Percentiles rank a stretch among this genome's conserved stretches.
phyloP scores from a whole-genome alignment of 2,329 filamentous ascomycete genomes.

The Penicillium expansum region DNA sequence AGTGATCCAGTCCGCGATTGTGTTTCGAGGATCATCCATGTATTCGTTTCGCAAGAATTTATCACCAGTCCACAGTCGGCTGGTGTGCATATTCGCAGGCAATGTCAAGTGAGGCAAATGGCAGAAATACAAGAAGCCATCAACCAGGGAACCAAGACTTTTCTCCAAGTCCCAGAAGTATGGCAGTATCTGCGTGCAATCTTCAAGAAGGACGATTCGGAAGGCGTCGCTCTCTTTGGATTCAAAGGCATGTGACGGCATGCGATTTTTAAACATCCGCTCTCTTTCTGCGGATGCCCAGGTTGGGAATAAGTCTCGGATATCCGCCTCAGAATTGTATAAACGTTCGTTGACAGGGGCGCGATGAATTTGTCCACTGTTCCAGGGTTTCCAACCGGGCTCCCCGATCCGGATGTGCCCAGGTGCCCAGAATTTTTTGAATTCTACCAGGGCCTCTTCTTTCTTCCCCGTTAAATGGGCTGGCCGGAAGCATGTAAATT shows the following conservation, averaged over 20 bases:
- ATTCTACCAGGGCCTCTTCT: conserved; percentile 35
- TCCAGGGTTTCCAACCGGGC: conserved; percentile 67
- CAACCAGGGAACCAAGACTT: conserved; percentile 55
- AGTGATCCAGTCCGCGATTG: conserved; percentile 29
- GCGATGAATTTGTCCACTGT: conserved; percentile 34
- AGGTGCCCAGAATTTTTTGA: conserved; percentile 82
- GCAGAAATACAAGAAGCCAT: conserved; percentile 69
- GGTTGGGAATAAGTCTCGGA: conserved; percentile 37
- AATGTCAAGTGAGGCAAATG: conserved; percentile 57
- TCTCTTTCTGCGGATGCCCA: conserved; percentile 57
- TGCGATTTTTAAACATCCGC: conserved; percentile 48
- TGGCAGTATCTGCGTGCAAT: conserved; percentile 64
- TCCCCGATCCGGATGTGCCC: conserved; percentile 80
- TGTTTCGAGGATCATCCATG: conserved; percentile 28
- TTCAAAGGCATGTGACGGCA: conserved; percentile 71
- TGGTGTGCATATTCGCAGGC: conserved; percentile 23
- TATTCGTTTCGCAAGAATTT: conserved; percentile 51
- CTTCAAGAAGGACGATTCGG: conserved; percentile 74
- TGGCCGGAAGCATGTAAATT: conserved; percentile 65
- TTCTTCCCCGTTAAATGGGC: conserved; percentile 22
- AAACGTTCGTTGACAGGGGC: conserved; percentile 26
- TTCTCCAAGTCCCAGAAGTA: conserved; percentile 23
- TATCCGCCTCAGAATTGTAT: conserved; percentile 20
- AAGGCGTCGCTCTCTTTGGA: conserved; percentile 77
- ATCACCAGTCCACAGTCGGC: conserved; percentile 49